Conservation (phyloP, 2,329 filamentous ascomycete genomes). For the Xylariaceae sp. region DNA sequence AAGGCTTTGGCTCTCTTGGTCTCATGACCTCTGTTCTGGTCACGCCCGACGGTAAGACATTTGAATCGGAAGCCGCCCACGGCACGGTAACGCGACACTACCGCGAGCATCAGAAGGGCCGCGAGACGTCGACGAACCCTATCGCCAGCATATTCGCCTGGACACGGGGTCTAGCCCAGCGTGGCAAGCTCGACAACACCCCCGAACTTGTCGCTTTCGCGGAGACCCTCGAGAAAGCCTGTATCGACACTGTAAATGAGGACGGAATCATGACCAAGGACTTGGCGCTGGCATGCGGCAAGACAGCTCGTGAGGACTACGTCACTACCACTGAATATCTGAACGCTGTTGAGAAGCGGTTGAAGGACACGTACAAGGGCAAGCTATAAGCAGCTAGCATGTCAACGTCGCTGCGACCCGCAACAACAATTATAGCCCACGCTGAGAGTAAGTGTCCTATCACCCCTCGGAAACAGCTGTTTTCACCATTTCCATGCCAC, state of each 20-base stretch:
- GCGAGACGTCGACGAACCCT: constrained; percentile 95
- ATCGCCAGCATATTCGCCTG: constrained; percentile 99
- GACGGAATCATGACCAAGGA: constrained; percentile 99
- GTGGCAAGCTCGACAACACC: constrained; percentile 88
- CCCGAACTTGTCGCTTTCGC: constrained; percentile 89
- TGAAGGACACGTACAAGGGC: constrained; percentile 75
- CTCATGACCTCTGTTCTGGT: constrained; percentile 98
- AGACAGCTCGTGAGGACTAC: constrained; percentile 77
- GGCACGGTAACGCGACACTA: constrained; percentile 98
- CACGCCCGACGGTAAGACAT: constrained; percentile 93
- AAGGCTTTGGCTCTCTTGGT: constrained; percentile 95
- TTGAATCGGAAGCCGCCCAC: constrained; percentile 96
- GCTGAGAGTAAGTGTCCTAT: neutral
- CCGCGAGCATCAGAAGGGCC: constrained; percentile 97
- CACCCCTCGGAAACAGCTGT: too few relatives aligned
- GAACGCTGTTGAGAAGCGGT: constrained; percentile 81
- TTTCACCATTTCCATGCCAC: too few relatives aligned
- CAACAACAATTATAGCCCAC: neutral
- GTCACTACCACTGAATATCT: constrained; percentile 92
- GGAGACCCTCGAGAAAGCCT: constrained; percentile 86
- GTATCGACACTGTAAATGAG: constrained; percentile 86
- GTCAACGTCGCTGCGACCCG: neutral
- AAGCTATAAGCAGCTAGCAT: constrained; percentile 54
- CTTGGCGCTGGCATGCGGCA: constrained; percentile 88
- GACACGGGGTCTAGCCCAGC: constrained; percentile 91